Conservation (phyloP, 352 stramenopile species). For the Sclerospora graminicola region DNA sequence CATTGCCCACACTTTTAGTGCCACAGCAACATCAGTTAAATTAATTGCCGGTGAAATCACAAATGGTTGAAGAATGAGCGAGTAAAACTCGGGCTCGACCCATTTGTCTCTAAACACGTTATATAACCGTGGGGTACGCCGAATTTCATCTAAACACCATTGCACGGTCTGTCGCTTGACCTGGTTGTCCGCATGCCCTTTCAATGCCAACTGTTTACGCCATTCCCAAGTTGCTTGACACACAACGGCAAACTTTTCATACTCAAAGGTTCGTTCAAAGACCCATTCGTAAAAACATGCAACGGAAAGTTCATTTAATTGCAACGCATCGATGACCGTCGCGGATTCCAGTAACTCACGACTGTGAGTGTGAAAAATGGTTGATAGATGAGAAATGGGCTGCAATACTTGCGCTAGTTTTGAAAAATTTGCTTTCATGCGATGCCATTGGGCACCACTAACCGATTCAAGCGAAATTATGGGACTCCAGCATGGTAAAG, state of each 20-base stretch:
- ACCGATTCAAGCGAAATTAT: slow-evolving; percentile 23
- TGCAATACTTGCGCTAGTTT: slow-evolving; percentile 12
- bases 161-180: slow-evolving; percentile 14
- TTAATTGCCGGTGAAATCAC: slow-evolving; percentile 26
- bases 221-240: slow-evolving; percentile 25
- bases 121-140: slow-evolving; percentile 11
- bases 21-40: slow-evolving; percentile 19
- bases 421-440: slow-evolving; percentile 18
- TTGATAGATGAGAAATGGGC: slow-evolving; percentile 13
- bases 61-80: slow-evolving; percentile 26
- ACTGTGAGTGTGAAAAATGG: slow-evolving; percentile 15
- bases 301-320: slow-evolving; percentile 15
- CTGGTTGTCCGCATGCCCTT: slow-evolving; percentile 12
- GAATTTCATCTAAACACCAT: slow-evolving; percentile 21
- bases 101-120: slow-evolving; percentile 20
- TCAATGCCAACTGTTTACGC: slow-evolving; percentile 23
- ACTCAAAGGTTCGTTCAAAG: slow-evolving; percentile 13
- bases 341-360: slow-evolving; percentile 8
- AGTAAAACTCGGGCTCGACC: slow-evolving; percentile 21
- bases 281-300: slow-evolving; percentile 24
- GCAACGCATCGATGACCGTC: slow-evolving; percentile 12
- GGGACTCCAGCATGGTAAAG: slow-evolving; percentile 13
- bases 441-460: slow-evolving; percentile 19
- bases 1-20: slow-evolving; percentile 13
- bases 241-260: slow-evolving; percentile 7